These are phyloP conservation scores for Fonsecaea erecta DNA, from an alignment of 2,329 filamentous ascomycete species.

Conservation along the genomic window DNA sequence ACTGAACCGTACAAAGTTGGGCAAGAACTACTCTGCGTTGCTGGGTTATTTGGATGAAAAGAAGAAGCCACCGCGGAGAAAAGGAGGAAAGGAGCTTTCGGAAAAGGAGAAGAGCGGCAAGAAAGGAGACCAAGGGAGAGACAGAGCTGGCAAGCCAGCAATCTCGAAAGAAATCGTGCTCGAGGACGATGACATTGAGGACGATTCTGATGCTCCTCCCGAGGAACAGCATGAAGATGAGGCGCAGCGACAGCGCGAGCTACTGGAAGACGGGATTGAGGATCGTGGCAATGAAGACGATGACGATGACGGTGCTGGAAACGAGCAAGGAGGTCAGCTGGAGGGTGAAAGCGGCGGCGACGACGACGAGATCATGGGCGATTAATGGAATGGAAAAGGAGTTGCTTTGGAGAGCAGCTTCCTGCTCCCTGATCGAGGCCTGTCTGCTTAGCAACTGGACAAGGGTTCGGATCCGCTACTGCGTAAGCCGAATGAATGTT, in stretches of 20 bases:
- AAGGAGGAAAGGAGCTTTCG: neutral
- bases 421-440: no score
- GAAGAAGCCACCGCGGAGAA: conserved; percentile 44
- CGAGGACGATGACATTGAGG: conserved; percentile 37
- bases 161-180: conserved; percentile 34
- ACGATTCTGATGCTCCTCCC: conserved; percentile 28
- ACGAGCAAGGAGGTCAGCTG: neutral
- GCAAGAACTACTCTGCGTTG: conserved; percentile 83
- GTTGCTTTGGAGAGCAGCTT: no score
- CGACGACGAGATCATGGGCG: conserved; percentile 38
- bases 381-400: conserved; percentile 24
- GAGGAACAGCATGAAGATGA: conserved; percentile 34
- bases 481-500: no score
- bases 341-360: conserved; percentile 15
- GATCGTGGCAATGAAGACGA: conserved; percentile 12
- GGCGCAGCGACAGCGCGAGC: conserved; percentile 29
- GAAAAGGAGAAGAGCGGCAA: conserved; percentile 35
- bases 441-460: no score
- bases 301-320: conserved; percentile 17
- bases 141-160: conserved; percentile 20
- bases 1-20: conserved; percentile 79
- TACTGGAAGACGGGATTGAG: conserved; percentile 29
- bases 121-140: conserved; percentile 21
- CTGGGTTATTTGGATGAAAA: conserved; percentile 76
- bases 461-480: no score